These are phyloP conservation scores for Volutella citrinella DNA, from an alignment of 2,329 filamentous ascomycete species.

Conservation along the genomic window DNA sequence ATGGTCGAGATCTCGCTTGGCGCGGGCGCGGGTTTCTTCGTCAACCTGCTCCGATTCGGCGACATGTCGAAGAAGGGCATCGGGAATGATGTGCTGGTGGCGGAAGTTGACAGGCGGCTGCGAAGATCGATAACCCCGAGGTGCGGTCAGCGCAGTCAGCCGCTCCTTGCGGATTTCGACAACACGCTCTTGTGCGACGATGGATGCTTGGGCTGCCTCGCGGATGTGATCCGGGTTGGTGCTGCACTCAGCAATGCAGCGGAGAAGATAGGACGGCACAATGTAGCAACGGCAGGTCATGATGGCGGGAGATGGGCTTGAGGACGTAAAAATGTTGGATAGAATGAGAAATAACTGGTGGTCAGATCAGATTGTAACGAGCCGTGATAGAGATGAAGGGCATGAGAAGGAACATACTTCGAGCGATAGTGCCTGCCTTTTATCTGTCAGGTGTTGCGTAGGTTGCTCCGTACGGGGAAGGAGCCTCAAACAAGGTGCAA, in stretches of 20 bases:
- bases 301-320: not conserved
- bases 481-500: no score
- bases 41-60: constrained; percentile 36
- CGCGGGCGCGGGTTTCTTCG: constrained; percentile 34
- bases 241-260: constrained; percentile 38
- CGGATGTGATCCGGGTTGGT: constrained; percentile 35
- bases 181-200: constrained; percentile 32
- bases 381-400: not conserved
- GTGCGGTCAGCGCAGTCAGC: constrained; percentile 31
- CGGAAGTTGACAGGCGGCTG: constrained; percentile 4
- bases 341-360: not conserved
- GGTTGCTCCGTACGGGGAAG: no score
- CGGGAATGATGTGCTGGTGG: constrained; percentile 36
- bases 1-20: constrained; percentile 38
- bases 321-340: not conserved
- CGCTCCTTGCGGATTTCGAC: constrained; percentile 31
- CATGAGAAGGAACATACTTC: not conserved
- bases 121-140: constrained; percentile 25
- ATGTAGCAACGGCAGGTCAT: constrained; percentile 35
- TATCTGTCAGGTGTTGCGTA: no score
- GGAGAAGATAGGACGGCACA: constrained; percentile 45
- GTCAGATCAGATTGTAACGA: not conserved
- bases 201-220: constrained; percentile 32
- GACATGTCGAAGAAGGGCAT: constrained; percentile 36
- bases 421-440: no score